phyloP scores from a whole-genome alignment of 768 basidiomycete genomes.

The Suillus clintonianus region DNA sequence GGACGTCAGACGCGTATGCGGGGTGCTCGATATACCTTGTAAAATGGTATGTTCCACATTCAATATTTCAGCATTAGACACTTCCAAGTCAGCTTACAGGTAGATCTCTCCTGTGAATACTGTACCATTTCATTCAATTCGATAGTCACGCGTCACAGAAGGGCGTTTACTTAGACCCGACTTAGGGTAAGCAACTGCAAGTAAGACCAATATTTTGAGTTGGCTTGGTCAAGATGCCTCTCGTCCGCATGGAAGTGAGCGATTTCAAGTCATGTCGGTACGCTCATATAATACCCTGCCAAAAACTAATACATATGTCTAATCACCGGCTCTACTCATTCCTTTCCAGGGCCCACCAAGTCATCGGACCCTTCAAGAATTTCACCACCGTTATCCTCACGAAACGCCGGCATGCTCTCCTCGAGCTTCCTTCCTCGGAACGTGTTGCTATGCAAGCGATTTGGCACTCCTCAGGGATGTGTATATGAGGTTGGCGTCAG shows the following conservation, averaged over 20 bases:
- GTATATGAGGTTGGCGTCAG: constrained; percentile 77
- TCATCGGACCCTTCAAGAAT: constrained; percentile 87
- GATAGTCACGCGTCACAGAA: no score
- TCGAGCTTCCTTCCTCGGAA: constrained; percentile 78
- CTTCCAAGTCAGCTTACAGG: constrained; percentile 38
- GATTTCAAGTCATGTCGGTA: constrained; percentile 97
- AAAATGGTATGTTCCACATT: constrained; percentile 50
- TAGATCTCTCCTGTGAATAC: constrained; percentile 89
- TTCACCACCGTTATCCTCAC: constrained; percentile 91
- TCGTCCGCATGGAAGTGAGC: constrained; percentile 83
- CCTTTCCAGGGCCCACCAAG: constrained; percentile 66
- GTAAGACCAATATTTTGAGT: neutral
- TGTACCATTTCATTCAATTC: no score
- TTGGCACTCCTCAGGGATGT: constrained; percentile 75
- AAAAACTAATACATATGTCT: neutral
- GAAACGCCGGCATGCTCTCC: constrained; percentile 77
- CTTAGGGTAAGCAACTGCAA: neutral
- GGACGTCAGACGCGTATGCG: constrained; percentile 83
- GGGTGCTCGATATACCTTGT: constrained; percentile 69
- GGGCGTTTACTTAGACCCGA: neutral
- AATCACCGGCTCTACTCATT: constrained; percentile 4
- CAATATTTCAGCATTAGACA: neutral
- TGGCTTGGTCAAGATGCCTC: constrained; percentile 59
- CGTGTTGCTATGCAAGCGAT: constrained; percentile 83
- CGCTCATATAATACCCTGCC: constrained; percentile 9